These are phyloP conservation scores for Alternaria tenuissima DNA, from an alignment of 2,329 filamentous ascomycete species.

Conservation along the genomic window DNA sequence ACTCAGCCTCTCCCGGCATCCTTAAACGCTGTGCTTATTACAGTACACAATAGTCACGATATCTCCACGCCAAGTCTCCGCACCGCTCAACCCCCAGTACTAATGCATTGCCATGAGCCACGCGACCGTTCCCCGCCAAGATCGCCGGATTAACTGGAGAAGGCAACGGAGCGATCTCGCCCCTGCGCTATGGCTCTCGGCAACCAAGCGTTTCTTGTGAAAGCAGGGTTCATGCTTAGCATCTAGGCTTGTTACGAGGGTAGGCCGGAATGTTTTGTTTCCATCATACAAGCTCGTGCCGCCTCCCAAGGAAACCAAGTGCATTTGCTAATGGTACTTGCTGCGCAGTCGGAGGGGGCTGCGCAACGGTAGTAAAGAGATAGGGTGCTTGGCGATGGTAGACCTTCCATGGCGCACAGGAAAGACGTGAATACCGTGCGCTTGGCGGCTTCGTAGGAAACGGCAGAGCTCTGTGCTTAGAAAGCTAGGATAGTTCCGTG, in stretches of 20 bases:
- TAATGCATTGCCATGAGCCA: neutral
- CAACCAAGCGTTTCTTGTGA: neutral
- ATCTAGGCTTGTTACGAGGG: neutral
- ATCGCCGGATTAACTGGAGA: neutral
- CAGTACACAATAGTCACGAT: neutral
- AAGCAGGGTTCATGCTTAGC: neutral
- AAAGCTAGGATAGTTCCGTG: neutral
- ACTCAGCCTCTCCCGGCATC: neutral
- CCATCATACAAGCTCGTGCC: slow-evolving; percentile 1
- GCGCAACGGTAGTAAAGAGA: slow-evolving; percentile 1
- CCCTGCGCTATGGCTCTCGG: slow-evolving; percentile 1
- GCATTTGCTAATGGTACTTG: neutral
- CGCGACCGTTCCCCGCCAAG: slow-evolving; percentile 1
- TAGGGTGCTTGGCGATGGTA: neutral
- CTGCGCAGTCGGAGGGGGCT: neutral
- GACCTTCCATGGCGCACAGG: neutral
- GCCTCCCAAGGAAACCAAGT: slow-evolving; percentile 2
- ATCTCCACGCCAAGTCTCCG: slow-evolving; percentile 3
- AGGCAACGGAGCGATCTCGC: slow-evolving; percentile 1
- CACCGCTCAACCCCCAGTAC: neutral
- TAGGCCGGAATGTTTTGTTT: neutral
- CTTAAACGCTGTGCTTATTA: neutral
- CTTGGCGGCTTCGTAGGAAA: neutral
- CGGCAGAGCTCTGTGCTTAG: neutral
- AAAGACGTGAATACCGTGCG: neutral